These are phyloP conservation scores for Epichloe hybrida DNA, from an alignment of 2,329 filamentous ascomycete genomes.

Conservation along the genomic window DNA sequence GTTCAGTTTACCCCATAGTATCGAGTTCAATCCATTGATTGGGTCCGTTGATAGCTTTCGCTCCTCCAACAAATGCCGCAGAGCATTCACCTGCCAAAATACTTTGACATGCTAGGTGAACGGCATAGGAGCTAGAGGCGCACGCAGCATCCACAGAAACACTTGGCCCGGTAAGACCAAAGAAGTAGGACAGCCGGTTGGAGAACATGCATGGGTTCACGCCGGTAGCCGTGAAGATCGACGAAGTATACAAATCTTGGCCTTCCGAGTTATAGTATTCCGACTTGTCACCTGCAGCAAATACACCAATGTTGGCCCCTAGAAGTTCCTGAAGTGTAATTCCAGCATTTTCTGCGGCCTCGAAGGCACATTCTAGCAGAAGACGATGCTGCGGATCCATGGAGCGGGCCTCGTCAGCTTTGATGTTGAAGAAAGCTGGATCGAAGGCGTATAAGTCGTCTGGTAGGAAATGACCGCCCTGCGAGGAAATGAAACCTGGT, in stretches of 20 bases:
- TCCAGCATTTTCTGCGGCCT: slow-evolving; percentile 25
- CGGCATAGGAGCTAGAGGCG: slow-evolving; percentile 19
- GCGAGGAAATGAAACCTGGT: slow-evolving; percentile 10
- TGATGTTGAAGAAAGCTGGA: slow-evolving; percentile 16
- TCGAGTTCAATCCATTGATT: slow-evolving; percentile 7
- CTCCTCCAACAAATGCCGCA: slow-evolving; percentile 13
- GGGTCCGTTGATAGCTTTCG: slow-evolving; percentile 11
- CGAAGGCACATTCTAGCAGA: slow-evolving; percentile 25
- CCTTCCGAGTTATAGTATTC: background rate
- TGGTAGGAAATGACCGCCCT: slow-evolving; percentile 19
- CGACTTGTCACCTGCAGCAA: slow-evolving; percentile 1
- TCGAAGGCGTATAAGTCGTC: slow-evolving; percentile 26
- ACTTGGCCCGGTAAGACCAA: slow-evolving; percentile 22
- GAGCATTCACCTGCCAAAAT: slow-evolving; percentile 17
- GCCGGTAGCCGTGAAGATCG: background rate
- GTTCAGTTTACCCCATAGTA: slow-evolving; percentile 6
- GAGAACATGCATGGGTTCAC: slow-evolving; percentile 7
- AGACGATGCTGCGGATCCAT: slow-evolving; percentile 8
- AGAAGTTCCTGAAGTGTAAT: slow-evolving; percentile 8
- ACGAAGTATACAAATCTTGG: background rate
- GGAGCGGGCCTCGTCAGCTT: slow-evolving; percentile 1
- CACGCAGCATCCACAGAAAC: slow-evolving; percentile 27
- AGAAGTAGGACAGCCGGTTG: slow-evolving; percentile 23
- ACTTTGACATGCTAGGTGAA: slow-evolving; percentile 21
- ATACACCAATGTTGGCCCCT: slow-evolving; percentile 23